Base-by-base conservation (phyloP, 805 yeast genomes). In the Naumovozyma baii region DNA sequence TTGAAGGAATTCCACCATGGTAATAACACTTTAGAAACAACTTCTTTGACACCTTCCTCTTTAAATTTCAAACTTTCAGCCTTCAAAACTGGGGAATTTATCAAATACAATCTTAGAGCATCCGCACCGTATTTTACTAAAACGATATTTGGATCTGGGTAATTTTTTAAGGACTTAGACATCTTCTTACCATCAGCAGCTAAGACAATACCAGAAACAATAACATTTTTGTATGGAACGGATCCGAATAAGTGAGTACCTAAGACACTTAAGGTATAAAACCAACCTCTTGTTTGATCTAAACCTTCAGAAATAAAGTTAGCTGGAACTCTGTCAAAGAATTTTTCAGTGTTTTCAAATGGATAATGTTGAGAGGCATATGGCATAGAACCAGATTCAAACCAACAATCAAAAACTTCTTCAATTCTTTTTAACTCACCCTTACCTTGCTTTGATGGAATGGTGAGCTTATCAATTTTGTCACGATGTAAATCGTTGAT, bases 271-370 rank as follows among this genome's bases (percentile, higher is more conserved):
- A 92, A 73, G 39, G 98, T 92, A 67, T 92, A 92, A 69, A 92
- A 92, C 99, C 99, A 92, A 62, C 99, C 99, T 77, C 99, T 85
- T 43, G 99, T 92, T 72, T 92, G 99, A 68, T 92, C 99, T 54
- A 92, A 76, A 68, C 99, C 99, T 73, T 92, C 99, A 44, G 96
- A 82, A 55, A 92, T 92, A 67, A 92, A 92, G 65, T 92, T 90
- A 34, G 95, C 99, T 35, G 98, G 98, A 80, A 85, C 94, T 36
- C 83, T 74, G 41, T 73, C 61, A 29, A 68, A 57, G 68, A 90
- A 90, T 36, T 62, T 63, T 13, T 84, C 87, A 60, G 76, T 66
- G 59, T 76, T 75, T 67, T 90, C 96, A 62, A 92, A 92, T 50
- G 99, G 99, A 62, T 88, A 92, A 64, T 92, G 99, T 61, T 83